Evolutionary conservation across 257 asterid genomes (phyloP).

Genomic region (Nicotiana benthamiana): DNA sequence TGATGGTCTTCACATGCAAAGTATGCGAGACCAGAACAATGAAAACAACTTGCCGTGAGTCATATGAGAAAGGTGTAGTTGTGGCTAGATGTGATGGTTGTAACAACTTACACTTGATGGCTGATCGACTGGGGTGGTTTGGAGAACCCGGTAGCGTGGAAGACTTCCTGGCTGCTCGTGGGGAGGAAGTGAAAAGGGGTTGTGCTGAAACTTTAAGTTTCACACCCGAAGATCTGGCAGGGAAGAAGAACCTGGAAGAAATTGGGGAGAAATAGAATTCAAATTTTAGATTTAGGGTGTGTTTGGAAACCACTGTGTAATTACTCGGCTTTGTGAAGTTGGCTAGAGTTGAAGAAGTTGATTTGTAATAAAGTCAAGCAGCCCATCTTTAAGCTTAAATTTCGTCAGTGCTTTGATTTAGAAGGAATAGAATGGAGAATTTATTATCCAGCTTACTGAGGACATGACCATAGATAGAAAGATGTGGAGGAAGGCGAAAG

Average conservation of each 20-base stretch:
- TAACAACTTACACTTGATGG: slow-evolving; percentile 66
- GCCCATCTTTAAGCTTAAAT: too few relatives aligned
- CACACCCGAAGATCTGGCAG: slow-evolving; percentile 75
- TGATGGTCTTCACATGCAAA: slow-evolving; percentile 71
- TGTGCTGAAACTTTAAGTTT: slow-evolving; percentile 48
- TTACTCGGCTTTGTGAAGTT: too few relatives aligned
- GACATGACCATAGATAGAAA: too few relatives aligned
- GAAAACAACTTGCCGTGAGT: slow-evolving; percentile 65
- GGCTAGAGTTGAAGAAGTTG: too few relatives aligned
- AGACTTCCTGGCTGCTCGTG: slow-evolving; percentile 74
- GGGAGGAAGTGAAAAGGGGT: slow-evolving; percentile 81
- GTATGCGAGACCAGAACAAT: slow-evolving; percentile 68
- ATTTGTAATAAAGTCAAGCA: too few relatives aligned
- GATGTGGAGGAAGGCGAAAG: too few relatives aligned
- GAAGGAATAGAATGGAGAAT: too few relatives aligned
- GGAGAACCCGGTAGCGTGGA: slow-evolving; percentile 78
- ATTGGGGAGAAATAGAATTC: background rate
- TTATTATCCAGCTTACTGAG: too few relatives aligned
- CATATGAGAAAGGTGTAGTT: slow-evolving; percentile 78
- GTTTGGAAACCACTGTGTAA: too few relatives aligned
- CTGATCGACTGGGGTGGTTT: slow-evolving; percentile 92
- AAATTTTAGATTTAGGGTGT: background rate
- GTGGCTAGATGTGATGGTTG: slow-evolving; percentile 84
- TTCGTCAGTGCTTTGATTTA: too few relatives aligned
- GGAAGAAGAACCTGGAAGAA: slow-evolving; percentile 29